phyloP scores from a whole-genome alignment of 2,329 filamentous ascomycete species.

The Trichophyton rubrum region DNA sequence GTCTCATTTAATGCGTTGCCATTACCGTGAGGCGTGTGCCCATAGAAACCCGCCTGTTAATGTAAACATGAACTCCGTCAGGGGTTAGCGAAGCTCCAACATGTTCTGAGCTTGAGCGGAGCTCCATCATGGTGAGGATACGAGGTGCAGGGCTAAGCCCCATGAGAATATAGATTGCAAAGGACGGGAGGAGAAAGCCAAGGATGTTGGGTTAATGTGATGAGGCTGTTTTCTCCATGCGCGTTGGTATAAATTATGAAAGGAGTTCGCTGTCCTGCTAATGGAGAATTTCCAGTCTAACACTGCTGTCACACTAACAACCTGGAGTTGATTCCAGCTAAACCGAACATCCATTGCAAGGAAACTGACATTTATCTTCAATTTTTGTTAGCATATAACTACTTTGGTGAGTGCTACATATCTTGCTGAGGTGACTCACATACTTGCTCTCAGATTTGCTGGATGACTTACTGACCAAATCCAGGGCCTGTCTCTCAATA shows the following conservation, averaged over 20 bases:
- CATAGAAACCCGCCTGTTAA: neutral
- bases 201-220: neutral
- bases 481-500: no score
- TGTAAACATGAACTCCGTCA: neutral
- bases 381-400: no score
- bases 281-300: neutral
- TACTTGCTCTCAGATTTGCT: neutral
- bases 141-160: neutral
- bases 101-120: neutral
- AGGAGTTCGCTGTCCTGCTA: neutral
- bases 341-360: no score
- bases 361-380: no score
- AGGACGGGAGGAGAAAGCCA: neutral
- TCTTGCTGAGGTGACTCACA: neutral
- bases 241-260: neutral
- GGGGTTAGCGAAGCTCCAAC: neutral
- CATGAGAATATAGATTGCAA: neutral
- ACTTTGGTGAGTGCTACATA: neutral
- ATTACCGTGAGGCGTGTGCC: no score
- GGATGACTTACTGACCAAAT: no score
- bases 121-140: neutral
- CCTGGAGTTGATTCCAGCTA: neutral
- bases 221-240: neutral
- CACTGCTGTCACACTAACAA: neutral
- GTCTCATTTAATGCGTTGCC: no score